These are phyloP conservation scores for Umbelopsis sp. DNA, from an alignment of 192 early-diverging fungal genomes.

Conservation along the genomic window DNA sequence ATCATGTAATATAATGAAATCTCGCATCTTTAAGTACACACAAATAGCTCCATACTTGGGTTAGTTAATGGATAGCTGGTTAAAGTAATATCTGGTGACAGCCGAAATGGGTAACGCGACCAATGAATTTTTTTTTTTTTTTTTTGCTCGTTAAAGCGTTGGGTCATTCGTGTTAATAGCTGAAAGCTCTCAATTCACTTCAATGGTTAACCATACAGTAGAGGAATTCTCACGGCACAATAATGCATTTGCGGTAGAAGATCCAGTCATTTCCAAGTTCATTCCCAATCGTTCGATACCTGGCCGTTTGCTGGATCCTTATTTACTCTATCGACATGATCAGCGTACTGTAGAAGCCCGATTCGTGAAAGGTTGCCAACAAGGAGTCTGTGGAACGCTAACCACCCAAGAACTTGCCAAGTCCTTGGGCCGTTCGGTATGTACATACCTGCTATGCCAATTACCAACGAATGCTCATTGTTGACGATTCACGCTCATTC, in stretches of 20 bases:
- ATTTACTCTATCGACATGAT: constrained; percentile 1
- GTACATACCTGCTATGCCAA: neutral
- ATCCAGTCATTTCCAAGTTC: neutral
- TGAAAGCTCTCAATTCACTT: neutral
- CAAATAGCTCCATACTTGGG: too few relatives aligned
- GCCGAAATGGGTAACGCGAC: neutral
- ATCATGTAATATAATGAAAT: neutral
- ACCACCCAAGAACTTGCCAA: neutral
- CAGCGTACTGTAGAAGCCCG: neutral
- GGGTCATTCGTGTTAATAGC: neutral
- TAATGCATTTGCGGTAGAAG: neutral
- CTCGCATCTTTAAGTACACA: too few relatives aligned
- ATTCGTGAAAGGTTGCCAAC: neutral
- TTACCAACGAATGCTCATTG: neutral
- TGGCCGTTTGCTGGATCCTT: neutral
- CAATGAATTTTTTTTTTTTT: neutral
- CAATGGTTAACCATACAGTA: neutral
- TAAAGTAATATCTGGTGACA: too few relatives aligned
- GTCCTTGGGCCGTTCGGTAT: neutral
- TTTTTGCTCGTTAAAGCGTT: neutral
- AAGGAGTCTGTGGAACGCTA: neutral
- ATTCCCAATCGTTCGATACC: neutral
- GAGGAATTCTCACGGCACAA: neutral
- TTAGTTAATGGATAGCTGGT: too few relatives aligned
- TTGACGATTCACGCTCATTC: neutral